A percentile compares a stretch with the other conserved stretches of the same genome.
Evolutionary conservation across 108 stramenopile species (phyloP).

Genomic region (Nitzschia sp.): DNA sequence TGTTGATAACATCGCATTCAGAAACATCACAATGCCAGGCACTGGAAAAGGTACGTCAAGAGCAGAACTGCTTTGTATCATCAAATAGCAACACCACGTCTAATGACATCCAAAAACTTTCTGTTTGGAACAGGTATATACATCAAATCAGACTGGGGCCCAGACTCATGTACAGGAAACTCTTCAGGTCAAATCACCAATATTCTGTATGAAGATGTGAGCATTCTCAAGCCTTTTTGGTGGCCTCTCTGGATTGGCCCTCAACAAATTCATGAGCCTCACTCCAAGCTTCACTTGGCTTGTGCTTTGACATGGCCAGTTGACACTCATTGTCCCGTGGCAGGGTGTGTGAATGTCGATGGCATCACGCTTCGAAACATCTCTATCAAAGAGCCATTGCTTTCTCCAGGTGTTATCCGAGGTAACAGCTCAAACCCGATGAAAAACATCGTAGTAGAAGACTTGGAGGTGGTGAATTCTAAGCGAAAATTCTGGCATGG

Average conservation of each 20-base stretch:
- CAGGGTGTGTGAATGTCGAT: conserved; percentile 27
- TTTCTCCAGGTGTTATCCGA: conserved; percentile 43
- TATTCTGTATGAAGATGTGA: conserved; percentile 42
- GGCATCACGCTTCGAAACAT: conserved; percentile 44
- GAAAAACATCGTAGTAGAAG: conserved; percentile 40
- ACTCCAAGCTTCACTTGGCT: conserved; percentile 3
- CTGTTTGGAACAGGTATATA: conserved; percentile 12
- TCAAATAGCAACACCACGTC: no score
- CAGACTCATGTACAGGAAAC: conserved; percentile 1
- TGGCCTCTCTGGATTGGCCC: conserved; percentile 59
- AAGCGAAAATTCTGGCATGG: conserved; percentile 25
- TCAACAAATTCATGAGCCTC: conserved; percentile 46
- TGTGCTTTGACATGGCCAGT: conserved; percentile 30
- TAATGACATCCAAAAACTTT: no score
- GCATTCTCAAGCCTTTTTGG: conserved; percentile 44
- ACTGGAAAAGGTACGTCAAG: conserved; percentile 34
- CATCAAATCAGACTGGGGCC: conserved; percentile 20
- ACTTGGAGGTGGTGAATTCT: conserved; percentile 28
- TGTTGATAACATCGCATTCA: conserved; percentile 49
- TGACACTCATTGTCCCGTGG: conserved; percentile 24
- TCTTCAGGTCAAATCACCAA: conserved; percentile 22
- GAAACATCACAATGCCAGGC: conserved; percentile 42
- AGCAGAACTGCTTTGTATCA: background rate
- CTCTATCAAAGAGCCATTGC: conserved; percentile 23
- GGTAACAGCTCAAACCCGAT: conserved; percentile 41